Base-by-base conservation (phyloP, 2,329 filamentous ascomycete species). In the Didymella sp. region DNA sequence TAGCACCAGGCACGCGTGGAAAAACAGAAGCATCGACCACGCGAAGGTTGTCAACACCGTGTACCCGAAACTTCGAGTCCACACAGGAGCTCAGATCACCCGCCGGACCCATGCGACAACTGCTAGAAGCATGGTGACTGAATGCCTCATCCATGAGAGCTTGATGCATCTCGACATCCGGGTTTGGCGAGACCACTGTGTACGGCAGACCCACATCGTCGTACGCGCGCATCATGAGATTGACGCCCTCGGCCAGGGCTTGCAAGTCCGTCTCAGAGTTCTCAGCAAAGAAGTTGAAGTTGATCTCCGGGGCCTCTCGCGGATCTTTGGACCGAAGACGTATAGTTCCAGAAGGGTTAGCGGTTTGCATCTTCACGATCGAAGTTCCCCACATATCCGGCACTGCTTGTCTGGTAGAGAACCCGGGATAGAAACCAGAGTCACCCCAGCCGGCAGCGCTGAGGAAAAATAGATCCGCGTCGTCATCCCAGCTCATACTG, bases 11-110 rank as follows among this genome's bases (percentile, higher is more conserved):
- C 8, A 83, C 84, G 46, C 78, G 76, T 0, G 84, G 83, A 54
- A 84, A 87, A 1, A 84, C 78, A 12, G 79, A 82, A 0, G 84
- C 85, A 73, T 88, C 86, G 0, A 88, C 86, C 1, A 87, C 85
- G 25, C 86, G 76, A 43, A 88, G 68, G 0, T 81, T 80, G 0
- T 78, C 68, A 0, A 85, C 62, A 15, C 62, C 62, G 19, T 58
- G 19, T 11, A 63, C 60, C 2, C 62, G 28, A 12, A 61, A 63
- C 44, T 51, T 59, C 3, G 62, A 56, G 21, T 65, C 62, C 3
- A 65, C 55, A n/a, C 55, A 59, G 9, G 46, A 46, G 2, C 49
- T 38, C 24, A 13, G 44, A 19, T 47, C 42, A 28, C 28, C 33
- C 2, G 22, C 55, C 1, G 58, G 54, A 12, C 61, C 61, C 30